Evolutionary conservation across 148 eudicot genomes (phyloP), one percentile per base, ranked within the genome.

Genomic region (Spergularia bocconei): DNA sequence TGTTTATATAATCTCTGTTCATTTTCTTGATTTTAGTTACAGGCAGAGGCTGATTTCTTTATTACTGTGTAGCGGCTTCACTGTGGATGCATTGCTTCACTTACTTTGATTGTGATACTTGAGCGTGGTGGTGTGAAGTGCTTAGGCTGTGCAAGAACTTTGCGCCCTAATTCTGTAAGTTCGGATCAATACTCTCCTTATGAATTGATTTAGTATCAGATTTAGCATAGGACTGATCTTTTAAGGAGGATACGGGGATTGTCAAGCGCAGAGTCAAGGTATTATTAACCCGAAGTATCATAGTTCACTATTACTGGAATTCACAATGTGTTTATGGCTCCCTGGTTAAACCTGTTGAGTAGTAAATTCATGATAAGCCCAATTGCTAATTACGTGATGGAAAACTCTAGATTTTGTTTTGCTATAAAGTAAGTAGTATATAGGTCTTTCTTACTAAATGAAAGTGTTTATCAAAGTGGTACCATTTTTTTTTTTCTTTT

Each of bases 31-130:
- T 62, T 70, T 69, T 83, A 61, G 72, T n/a, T 44, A 44, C 7
- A 44, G 10, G 48, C 48, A 61, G 53, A 60, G 61, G 53, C 75
- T 79, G 44, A 78, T 41, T 71, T 21, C 16, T 63, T 64, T 78
- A 2, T 79, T 75, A 23, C 78, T 20, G 77, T 73, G 53, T 92
- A 95, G 99, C 90, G 82, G 67, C 94, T 95, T 67, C 99, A 95
- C 83, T 95, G 99, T 82, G 99, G 99, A 80, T 95, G 99, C 85
- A 87, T 95, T 81, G 92, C 94, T 84, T 95, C 97, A 16, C 78
- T 83, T 79, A 71, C 91, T 75, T 90, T 87, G 75, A 82, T 95
- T 25, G 96, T 87, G 86, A 81, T 95, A 74, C 90, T 95, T 53
- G 97, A 95, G 76, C 76, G 84, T 59, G 96, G 94, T 80, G 99